phyloP scores from a whole-genome alignment of 768 basidiomycete species.

The Lactarius vividus region DNA sequence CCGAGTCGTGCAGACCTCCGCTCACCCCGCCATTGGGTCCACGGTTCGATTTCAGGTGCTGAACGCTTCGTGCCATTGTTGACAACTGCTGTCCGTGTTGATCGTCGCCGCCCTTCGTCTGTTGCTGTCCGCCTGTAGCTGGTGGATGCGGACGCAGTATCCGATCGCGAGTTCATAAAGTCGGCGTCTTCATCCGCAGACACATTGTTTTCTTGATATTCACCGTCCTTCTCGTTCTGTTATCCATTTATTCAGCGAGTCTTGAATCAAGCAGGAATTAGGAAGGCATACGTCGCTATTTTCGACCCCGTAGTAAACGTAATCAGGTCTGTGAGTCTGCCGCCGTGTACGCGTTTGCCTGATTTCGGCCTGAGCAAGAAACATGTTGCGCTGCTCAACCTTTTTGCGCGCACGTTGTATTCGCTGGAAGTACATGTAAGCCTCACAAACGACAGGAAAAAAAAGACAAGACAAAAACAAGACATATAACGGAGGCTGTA shows the following conservation, averaged over 20 bases:
- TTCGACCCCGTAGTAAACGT: constrained; percentile 67
- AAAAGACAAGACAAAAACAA: constrained; percentile 7
- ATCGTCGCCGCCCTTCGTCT: constrained; percentile 37
- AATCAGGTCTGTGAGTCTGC: constrained; percentile 71
- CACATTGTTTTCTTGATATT: constrained; percentile 57
- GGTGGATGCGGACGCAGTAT: constrained; percentile 23
- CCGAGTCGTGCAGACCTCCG: constrained; percentile 68
- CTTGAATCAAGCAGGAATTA: constrained; percentile 30
- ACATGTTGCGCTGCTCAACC: constrained; percentile 61
- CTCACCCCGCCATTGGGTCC: constrained; percentile 69
- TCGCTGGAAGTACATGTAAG: constrained; percentile 47
- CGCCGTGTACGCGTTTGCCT: constrained; percentile 77
- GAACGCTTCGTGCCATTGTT: constrained; percentile 48
- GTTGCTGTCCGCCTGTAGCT: constrained; percentile 18
- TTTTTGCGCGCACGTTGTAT: constrained; percentile 67
- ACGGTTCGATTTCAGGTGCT: constrained; percentile 47
- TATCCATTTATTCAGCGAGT: constrained; percentile 33
- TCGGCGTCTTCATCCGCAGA: constrained; percentile 34
- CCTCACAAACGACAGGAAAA: not conserved
- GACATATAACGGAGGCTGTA: constrained; percentile 11
- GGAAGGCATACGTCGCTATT: constrained; percentile 59
- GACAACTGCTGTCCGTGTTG: constrained; percentile 42
- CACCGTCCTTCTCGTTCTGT: constrained; percentile 55
- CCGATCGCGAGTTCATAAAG: constrained; percentile 34
- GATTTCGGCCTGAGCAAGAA: constrained; percentile 72